Base-by-base conservation (phyloP, 2,329 filamentous ascomycete genomes). In the Didymella glomerata region DNA sequence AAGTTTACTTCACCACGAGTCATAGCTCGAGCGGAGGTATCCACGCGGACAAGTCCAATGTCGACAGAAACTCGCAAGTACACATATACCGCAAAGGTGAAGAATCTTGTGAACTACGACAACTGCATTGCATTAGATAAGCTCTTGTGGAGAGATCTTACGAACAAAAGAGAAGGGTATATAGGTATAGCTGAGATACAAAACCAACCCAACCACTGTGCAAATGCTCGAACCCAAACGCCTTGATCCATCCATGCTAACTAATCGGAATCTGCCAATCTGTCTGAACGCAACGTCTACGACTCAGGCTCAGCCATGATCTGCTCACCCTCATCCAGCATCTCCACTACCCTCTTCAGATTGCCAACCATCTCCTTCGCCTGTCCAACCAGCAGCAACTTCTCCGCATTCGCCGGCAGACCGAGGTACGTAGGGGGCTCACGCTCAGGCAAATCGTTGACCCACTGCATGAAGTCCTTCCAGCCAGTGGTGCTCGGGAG, bases 391-490 rank as follows among this genome's bases (percentile, higher is more conserved):
- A 99, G 84, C 69, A 99, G 79, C 74, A 99, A 76, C 80, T 98
- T 99, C 87, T 99, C 95, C 20, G 95, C 95, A 76, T 99, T 97
- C 27, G 92, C 92, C 34, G 95, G 95, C 67, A 99, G 79, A 22
- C 95, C 96, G 16, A 99, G 84, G 75, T 97, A 99, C 0, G 93
- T 97, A 4, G 95, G 95, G 27, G 96, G 96, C 78, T 99, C 95
- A 70, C 95, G 88, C 83, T 99, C 95, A 0, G 95, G 95, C 62
- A 99, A 82, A 61, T 87, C 87, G 70, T 96, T 91, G 62, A 99
- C 92, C 96, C 96, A 99, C 36, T 85, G 84, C 78, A 90, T 89
- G 76, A 98, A 98, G 71, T 96, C 92, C 63, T 89, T 87, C 74
- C 97, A 86, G 48, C 87, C 88, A 1, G 93, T 97, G 41, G 91